Conservation (phyloP, 495 filamentous ascomycete species). For the Neurospora discreta region DNA sequence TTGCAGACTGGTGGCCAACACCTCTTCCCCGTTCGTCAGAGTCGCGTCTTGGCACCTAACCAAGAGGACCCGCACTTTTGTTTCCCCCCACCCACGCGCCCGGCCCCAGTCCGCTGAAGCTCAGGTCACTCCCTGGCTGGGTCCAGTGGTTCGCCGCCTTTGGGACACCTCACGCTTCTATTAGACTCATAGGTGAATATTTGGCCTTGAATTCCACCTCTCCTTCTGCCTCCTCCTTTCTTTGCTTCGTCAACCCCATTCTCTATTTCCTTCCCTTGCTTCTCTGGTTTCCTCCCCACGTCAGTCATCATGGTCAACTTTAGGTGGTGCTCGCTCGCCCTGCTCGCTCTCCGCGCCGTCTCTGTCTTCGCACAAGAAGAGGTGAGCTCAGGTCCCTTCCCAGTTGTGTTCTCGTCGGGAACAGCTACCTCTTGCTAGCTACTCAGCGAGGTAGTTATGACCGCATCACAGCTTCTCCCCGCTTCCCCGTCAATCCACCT, state of each 20-base stretch:
- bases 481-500: background rate
- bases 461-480: conserved; percentile 1
- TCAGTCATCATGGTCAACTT: conserved; percentile 57
- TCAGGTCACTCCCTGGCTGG: conserved; percentile 5
- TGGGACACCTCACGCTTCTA: background rate
- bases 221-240: background rate
- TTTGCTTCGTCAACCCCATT: conserved; percentile 5
- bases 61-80: background rate
- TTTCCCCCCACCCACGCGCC: too few species aligned
- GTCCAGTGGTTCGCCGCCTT: background rate
- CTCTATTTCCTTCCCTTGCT: conserved; percentile 8
- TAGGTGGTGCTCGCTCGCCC: conserved; percentile 57
- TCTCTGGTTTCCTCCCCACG: conserved; percentile 9
- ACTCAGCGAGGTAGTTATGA: background rate
- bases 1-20: conserved; percentile 7
- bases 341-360: conserved; percentile 58
- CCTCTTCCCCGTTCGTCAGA: background rate
- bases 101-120: too few species aligned
- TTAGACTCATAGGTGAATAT: too few species aligned
- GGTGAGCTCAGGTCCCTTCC: conserved; percentile 36
- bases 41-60: background rate
- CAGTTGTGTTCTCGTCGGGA: conserved; percentile 19
- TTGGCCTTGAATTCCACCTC: background rate
- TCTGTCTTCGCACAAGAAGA: conserved; percentile 48
- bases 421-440: background rate